A percentile compares a stretch with the other conserved stretches of the same genome.
Conservation (phyloP, 2,329 filamentous ascomycete genomes). For the Cercospora sesami region DNA sequence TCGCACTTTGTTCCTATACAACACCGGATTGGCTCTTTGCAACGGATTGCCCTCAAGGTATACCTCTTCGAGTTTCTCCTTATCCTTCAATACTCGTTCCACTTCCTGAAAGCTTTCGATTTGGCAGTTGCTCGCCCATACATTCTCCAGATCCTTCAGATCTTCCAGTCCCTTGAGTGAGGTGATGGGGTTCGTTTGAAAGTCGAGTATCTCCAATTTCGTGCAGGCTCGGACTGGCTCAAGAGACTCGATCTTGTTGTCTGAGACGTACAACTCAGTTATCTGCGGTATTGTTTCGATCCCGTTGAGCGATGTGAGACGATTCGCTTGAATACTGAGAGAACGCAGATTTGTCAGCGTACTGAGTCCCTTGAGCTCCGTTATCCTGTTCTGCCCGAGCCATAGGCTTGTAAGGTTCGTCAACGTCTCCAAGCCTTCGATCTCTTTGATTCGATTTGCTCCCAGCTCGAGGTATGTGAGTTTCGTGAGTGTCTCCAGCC, state of each 20-base stretch:
- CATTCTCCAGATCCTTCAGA: conserved; percentile 74
- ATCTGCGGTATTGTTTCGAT: conserved; percentile 72
- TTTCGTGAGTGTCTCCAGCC: conserved; percentile 70
- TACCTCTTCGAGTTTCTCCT: conserved; percentile 78
- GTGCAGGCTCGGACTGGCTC: conserved; percentile 59
- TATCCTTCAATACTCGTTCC: conserved; percentile 74
- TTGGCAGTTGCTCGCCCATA: conserved; percentile 92
- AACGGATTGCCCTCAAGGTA: conserved; percentile 96
- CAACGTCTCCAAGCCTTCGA: conserved; percentile 78
- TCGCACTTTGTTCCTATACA: conserved; percentile 92
- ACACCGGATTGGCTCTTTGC: conserved; percentile 72
- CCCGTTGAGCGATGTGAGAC: conserved; percentile 75
- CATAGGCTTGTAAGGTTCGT: conserved; percentile 82
- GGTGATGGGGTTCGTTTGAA: conserved; percentile 81
- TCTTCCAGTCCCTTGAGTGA: conserved; percentile 71
- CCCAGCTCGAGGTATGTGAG: conserved; percentile 85
- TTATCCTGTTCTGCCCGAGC: conserved; percentile 97
- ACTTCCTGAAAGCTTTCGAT: conserved; percentile 79
- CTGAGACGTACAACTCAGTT: conserved; percentile 92
- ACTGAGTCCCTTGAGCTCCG: conserved; percentile 73
- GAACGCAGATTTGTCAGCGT: conserved; percentile 77
- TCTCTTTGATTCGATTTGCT: conserved; percentile 86
- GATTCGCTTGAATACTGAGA: conserved; percentile 92
- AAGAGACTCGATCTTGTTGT: conserved; percentile 82
- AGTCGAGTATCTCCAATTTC: conserved; percentile 76